phyloP scores from a whole-genome alignment of 73 alveolate species.

The Tetrahymena malaccensis region DNA sequence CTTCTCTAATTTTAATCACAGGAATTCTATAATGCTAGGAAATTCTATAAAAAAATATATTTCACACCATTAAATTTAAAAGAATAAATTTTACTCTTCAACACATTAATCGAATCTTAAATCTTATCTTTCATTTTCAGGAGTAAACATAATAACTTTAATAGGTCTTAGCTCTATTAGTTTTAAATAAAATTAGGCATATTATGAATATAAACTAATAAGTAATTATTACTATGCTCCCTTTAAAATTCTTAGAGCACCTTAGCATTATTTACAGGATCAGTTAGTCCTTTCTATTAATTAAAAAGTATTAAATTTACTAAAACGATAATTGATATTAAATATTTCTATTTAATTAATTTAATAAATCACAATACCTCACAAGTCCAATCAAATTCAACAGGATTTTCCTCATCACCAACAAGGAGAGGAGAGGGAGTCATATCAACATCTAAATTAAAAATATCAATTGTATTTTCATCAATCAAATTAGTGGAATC shows the following conservation, averaged over 20 bases:
- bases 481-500: conserved; percentile 48
- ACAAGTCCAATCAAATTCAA: conserved; percentile 69
- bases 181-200: not conserved
- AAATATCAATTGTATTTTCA: conserved; percentile 51
- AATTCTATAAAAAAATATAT: conserved; percentile 47
- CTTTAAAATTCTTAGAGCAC: not conserved
- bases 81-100: not conserved
- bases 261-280: not conserved
- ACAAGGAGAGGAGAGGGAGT: conserved; percentile 17
- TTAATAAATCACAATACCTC: not conserved
- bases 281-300: not conserved
- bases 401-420: conserved; percentile 43
- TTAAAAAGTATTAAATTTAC: not conserved
- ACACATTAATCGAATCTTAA: not conserved
- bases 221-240: not conserved
- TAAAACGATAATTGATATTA: not conserved
- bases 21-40: conserved; percentile 68
- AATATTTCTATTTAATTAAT: not conserved
- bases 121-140: not conserved
- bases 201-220: not conserved
- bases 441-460: conserved; percentile 28
- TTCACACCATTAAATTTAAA: not conserved
- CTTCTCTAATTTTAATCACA: conserved; percentile 59
- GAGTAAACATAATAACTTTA: not conserved
- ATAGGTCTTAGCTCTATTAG: not conserved